These are phyloP conservation scores for Beta corolliflora DNA, from an alignment of 179 eudicot genomes.

Conservation along the genomic window DNA sequence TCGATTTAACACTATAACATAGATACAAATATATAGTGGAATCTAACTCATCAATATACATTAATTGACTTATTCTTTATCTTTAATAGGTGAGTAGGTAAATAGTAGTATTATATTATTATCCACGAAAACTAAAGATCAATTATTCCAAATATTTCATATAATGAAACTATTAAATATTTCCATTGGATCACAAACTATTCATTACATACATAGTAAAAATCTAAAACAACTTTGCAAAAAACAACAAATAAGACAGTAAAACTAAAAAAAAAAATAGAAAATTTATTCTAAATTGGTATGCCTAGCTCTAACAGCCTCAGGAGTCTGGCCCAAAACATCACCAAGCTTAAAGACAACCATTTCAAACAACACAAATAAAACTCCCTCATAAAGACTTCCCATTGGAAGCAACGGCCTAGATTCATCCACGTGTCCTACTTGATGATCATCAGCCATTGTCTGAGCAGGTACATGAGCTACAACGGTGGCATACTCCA, in stretches of 20 bases:
- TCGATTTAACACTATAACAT: no score
- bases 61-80: no score
- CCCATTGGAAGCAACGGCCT: conserved; percentile 86
- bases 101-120: no score
- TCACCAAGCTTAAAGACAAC: conserved; percentile 65
- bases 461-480: conserved; percentile 81
- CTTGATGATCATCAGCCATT: conserved; percentile 74
- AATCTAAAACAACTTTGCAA: background rate
- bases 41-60: no score
- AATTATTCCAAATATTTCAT: no score
- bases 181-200: no score
- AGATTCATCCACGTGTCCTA: conserved; percentile 31
- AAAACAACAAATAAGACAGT: background rate
- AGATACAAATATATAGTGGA: no score
- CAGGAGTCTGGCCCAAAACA: conserved; percentile 56
- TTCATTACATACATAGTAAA: no score
- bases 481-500: conserved; percentile 53
- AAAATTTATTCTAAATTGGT: conserved; percentile 65
- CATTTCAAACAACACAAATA: conserved; percentile 94
- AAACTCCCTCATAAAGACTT: conserved; percentile 79
- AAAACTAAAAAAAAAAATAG: background rate
- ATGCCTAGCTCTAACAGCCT: conserved; percentile 62
- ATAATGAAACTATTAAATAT: no score
- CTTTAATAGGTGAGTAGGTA: no score
- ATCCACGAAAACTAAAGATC: no score